Evolutionary conservation across 1,284 basidiomycete genomes (phyloP), one percentile per base, ranked within the genome.

Genomic region (Mrakiaceae sp.): DNA sequence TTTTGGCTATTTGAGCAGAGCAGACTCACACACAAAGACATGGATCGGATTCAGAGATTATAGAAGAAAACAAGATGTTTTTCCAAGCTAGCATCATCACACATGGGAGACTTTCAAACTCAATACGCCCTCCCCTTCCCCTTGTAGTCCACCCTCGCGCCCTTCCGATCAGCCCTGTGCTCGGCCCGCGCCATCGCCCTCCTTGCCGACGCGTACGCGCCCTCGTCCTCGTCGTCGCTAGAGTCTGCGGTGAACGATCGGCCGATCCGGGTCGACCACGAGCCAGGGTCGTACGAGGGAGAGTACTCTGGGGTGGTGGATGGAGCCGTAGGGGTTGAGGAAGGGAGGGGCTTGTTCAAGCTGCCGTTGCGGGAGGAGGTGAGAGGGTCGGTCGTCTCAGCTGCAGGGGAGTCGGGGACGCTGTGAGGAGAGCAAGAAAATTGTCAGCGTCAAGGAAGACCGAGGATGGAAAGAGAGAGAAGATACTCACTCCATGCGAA

Each of bases 211-310:
- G 65, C 65, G 27, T 66, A 66, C 49, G 70, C 16, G 66, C 64
- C 48, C 58, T 71, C 58, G 55, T 75, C 50, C 68, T 74, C 49
- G 66, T 67, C 49, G 9, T 66, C 64, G 40, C 63, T 73, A 2
- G 64, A 65, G 42, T 62, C 67, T 2, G 49, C 68, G 0, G 47
- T 63, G 27, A 72, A 9, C 62, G 47, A 10, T 44, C 43, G 4
- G 48, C 48, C 39, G 58, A 59, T 64, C 43, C 63, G 43, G 7
- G 63, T 53, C 4, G 42, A 44, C 63, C 63, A 64, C 14, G 42
- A 47, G 16, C 57, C 55, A 49, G 27, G 63, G 51, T 50, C 58
- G 11, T 51, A 46, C 11, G 55, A 47, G 40, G 55, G n/a, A 9
- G 54, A 62, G 10, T 43, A 12, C 7, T 42, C 5, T 46, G 43